phyloP scores from a whole-genome alignment of 2,329 filamentous ascomycete species.

The Alternaria viburni region DNA sequence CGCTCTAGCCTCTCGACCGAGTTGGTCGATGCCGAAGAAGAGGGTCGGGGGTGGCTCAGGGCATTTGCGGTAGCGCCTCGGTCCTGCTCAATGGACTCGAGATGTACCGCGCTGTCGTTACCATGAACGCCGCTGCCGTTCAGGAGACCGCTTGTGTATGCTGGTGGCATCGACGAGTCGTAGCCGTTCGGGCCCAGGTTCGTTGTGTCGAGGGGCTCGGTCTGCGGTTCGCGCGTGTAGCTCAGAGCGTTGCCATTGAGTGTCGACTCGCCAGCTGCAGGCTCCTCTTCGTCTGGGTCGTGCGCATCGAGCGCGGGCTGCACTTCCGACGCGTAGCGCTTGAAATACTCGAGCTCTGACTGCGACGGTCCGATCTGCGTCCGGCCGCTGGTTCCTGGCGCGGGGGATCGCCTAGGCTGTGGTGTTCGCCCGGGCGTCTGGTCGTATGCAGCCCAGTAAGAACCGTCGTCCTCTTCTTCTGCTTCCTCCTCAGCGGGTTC shows the following conservation, averaged over 20 bases:
- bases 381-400: conserved; percentile 54
- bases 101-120: conserved; percentile 28
- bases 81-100: conserved; percentile 29
- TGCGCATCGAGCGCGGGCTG: conserved; percentile 82
- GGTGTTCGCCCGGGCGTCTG: conserved; percentile 61
- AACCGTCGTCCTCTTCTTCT: conserved; percentile 70
- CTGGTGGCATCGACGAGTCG: conserved; percentile 41
- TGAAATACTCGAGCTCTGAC: conserved; percentile 74
- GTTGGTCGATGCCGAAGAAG: conserved; percentile 52
- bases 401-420: conserved; percentile 65
- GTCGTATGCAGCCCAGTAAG: conserved; percentile 83
- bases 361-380: conserved; percentile 45
- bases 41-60: conserved; percentile 44
- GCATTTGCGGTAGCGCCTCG: conserved; percentile 32
- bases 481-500: conserved; percentile 20
- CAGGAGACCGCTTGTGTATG: conserved; percentile 15
- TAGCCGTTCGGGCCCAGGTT: conserved; percentile 40
- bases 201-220: conserved; percentile 52
- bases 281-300: conserved; percentile 73
- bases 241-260: conserved; percentile 60
- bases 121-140: conserved; percentile 2
- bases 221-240: conserved; percentile 50
- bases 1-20: conserved; percentile 66
- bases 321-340: conserved; percentile 74
- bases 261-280: conserved; percentile 57